Conservation (phyloP, 352 stramenopile species). For the Globisporangium carolinianum region DNA sequence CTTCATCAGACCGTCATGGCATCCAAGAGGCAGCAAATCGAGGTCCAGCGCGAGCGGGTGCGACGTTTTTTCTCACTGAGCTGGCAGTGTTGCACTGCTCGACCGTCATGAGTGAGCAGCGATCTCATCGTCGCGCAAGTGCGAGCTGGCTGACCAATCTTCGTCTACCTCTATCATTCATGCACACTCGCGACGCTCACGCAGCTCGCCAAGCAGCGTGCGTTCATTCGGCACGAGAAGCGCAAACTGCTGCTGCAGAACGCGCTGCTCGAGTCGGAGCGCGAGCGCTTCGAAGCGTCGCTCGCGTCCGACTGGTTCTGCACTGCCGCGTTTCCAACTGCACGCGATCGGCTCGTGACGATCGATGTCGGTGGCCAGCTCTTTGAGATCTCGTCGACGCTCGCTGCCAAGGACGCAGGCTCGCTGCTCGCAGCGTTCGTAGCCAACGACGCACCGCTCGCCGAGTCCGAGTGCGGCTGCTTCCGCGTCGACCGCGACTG, state of each 20-base stretch:
- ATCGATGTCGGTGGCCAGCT: slow-evolving; percentile 65
- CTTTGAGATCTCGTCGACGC: slow-evolving; percentile 52
- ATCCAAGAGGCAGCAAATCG: slow-evolving; percentile 60
- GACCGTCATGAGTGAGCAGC: not conserved
- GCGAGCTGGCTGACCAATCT: no score
- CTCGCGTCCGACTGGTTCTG: slow-evolving; percentile 75
- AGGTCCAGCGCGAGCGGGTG: slow-evolving; percentile 55
- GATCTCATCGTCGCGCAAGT: not conserved
- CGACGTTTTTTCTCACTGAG: not conserved
- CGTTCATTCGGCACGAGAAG: slow-evolving; percentile 75
- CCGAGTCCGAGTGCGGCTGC: slow-evolving; percentile 47
- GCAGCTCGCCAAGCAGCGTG: slow-evolving; percentile 63
- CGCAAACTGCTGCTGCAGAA: slow-evolving; percentile 70
- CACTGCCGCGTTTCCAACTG: slow-evolving; percentile 34
- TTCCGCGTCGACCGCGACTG: slow-evolving; percentile 74
- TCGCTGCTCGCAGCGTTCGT: slow-evolving; percentile 67
- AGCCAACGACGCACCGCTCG: slow-evolving; percentile 55
- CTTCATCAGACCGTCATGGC: slow-evolving; percentile 63
- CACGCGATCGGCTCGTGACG: slow-evolving; percentile 38
- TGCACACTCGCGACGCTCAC: not conserved
- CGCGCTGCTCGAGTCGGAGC: slow-evolving; percentile 63
- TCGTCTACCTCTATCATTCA: not conserved
- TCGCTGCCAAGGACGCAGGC: slow-evolving; percentile 43
- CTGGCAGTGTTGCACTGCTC: not conserved
- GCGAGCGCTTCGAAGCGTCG: slow-evolving; percentile 67